phyloP scores from a whole-genome alignment of 192 early-diverging fungal genomes.

The Bifiguratus adelaidae region DNA sequence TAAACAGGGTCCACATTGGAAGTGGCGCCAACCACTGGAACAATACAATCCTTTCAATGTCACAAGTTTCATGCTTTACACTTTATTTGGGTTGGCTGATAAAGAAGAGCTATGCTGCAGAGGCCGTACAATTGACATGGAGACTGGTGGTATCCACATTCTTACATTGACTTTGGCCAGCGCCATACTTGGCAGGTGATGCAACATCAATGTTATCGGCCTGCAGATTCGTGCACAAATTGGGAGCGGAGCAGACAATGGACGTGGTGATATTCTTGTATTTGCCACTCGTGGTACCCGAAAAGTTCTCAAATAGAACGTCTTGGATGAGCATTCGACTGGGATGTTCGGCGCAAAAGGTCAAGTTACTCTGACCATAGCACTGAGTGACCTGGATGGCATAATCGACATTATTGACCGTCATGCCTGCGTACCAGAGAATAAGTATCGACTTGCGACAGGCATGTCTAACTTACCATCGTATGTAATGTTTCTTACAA shows the following conservation, averaged over 20 bases:
- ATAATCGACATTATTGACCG: slow-evolving; percentile 1
- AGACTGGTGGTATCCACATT: slow-evolving; percentile 1
- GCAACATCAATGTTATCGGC: slow-evolving; percentile 2
- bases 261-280: background rate
- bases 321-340: slow-evolving; percentile 1
- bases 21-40: too few relatives aligned
- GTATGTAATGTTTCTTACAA: slow-evolving; percentile 2
- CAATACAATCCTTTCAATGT: too few relatives aligned
- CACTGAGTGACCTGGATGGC: slow-evolving; percentile 4
- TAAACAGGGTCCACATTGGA: too few relatives aligned
- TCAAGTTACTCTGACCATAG: slow-evolving; percentile 3
- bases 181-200: slow-evolving; percentile 2
- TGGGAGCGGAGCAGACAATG: background rate
- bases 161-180: background rate
- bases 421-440: too few relatives aligned
- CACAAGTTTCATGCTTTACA: too few relatives aligned
- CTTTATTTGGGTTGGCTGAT: too few relatives aligned
- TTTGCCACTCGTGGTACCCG: slow-evolving; percentile 1
- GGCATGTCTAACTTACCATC: too few relatives aligned
- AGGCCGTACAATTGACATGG: background rate
- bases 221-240: background rate
- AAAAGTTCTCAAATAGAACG: slow-evolving; percentile 2
- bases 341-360: background rate
- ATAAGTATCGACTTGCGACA: too few relatives aligned
- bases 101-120: too few relatives aligned